Evolutionary conservation across 2,329 filamentous ascomycete genomes (phyloP).

Genomic region (Rasamsonia emersonii): DNA sequence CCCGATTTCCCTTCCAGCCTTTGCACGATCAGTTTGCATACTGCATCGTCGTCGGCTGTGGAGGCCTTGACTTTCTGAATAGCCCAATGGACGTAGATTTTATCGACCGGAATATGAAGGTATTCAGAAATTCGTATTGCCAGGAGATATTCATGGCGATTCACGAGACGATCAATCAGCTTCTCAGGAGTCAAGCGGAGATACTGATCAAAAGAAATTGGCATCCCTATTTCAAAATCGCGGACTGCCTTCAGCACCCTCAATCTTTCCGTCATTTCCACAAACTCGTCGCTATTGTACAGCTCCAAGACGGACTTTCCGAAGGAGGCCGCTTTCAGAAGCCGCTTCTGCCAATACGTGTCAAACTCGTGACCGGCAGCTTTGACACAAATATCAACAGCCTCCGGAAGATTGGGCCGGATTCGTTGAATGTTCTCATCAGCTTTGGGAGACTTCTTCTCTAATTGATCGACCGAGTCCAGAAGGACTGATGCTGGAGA

Average conservation of each 20-base stretch:
- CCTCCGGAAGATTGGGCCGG: conserved; percentile 74
- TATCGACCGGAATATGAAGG: conserved; percentile 73
- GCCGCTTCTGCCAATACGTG: conserved; percentile 84
- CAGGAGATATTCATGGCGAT: conserved; percentile 82
- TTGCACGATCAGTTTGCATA: conserved; percentile 78
- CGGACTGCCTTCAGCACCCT: conserved; percentile 87
- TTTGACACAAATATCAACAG: conserved; percentile 87
- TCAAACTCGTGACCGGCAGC: conserved; percentile 90
- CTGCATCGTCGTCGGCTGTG: conserved; percentile 74
- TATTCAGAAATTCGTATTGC: conserved; percentile 84
- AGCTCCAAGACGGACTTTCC: conserved; percentile 95
- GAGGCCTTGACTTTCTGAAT: conserved; percentile 85
- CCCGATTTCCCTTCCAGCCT: conserved; percentile 80
- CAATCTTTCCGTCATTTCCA: conserved; percentile 93
- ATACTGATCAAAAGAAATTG: conserved; percentile 89
- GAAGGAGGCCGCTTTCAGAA: conserved; percentile 94
- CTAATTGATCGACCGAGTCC: conserved; percentile 83
- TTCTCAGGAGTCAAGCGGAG: conserved; percentile 81
- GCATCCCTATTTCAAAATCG: conserved; percentile 83
- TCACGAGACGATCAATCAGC: conserved; percentile 76
- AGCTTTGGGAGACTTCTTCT: conserved; percentile 89
- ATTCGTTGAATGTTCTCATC: conserved; percentile 98
- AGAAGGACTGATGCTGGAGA: conserved; percentile 86
- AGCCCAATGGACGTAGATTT: conserved; percentile 95
- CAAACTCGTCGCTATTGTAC: conserved; percentile 97